Conservation (phyloP, 225 moss, liverwort and hornwort genomes). For the Asterella californica region DNA sequence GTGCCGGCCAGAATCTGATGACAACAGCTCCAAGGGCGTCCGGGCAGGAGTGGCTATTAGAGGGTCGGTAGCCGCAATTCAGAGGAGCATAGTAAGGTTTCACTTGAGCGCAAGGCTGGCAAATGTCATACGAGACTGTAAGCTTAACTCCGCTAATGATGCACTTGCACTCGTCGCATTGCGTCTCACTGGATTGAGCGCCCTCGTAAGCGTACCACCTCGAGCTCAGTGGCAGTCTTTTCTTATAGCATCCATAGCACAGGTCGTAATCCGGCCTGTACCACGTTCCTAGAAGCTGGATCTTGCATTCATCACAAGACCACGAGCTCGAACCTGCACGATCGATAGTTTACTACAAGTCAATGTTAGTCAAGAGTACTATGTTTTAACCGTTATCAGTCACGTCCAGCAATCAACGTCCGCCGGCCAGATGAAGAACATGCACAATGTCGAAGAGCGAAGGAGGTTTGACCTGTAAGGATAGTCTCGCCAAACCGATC, state of each 20-base stretch:
- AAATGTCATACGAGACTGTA: slow-evolving; percentile 43
- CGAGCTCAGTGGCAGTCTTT: slow-evolving; percentile 22
- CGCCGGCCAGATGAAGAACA: too few relatives aligned
- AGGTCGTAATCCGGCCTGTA: slow-evolving; percentile 45
- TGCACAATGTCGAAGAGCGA: too few relatives aligned
- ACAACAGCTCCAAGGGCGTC: slow-evolving; percentile 45
- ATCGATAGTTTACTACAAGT: background rate
- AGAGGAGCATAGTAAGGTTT: slow-evolving; percentile 39
- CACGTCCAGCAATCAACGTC: background rate
- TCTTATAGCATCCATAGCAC: slow-evolving; percentile 39
- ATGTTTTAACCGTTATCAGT: background rate
- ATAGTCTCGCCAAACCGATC: too few relatives aligned
- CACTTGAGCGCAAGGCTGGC: slow-evolving; percentile 35
- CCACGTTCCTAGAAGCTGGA: slow-evolving; percentile 45
- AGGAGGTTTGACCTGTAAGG: too few relatives aligned
- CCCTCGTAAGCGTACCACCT: slow-evolving; percentile 48
- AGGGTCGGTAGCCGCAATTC: slow-evolving; percentile 39
- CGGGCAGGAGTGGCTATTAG: slow-evolving; percentile 37
- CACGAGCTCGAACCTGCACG: slow-evolving; percentile 41
- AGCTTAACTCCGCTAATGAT: slow-evolving; percentile 43
- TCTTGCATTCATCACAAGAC: slow-evolving; percentile 48
- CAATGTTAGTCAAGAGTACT: background rate
- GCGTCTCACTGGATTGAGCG: slow-evolving; percentile 44
- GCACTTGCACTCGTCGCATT: slow-evolving; percentile 42
- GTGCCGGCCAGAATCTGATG: slow-evolving; percentile 46